Conservation (phyloP, 73 alveolate genomes). For the Paramecium pentaurelia region DNA sequence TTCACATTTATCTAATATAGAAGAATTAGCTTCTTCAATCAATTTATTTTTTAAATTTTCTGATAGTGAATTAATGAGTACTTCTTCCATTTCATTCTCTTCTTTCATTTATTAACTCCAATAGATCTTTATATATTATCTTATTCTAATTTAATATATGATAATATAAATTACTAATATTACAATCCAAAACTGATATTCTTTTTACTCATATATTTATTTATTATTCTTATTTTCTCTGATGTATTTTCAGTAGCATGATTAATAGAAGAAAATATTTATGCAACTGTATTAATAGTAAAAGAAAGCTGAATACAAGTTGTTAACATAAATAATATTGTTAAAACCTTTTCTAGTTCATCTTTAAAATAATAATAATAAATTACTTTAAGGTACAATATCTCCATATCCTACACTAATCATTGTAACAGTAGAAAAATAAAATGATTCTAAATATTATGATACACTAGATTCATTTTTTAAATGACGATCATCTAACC, state of each 20-base stretch:
- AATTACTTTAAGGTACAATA: constrained; percentile 26
- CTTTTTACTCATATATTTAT: constrained; percentile 14
- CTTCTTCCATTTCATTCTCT: constrained; percentile 7
- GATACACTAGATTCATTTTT: neutral
- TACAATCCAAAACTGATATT: neutral
- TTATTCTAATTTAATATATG: neutral
- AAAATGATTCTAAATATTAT: constrained; percentile 46
- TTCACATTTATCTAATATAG: constrained; percentile 1
- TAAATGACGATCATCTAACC: neutral
- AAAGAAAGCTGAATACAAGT: constrained; percentile 17
- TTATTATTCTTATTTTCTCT: constrained; percentile 33
- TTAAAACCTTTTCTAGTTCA: neutral
- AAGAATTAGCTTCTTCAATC: neutral
- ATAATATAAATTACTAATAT: neutral
- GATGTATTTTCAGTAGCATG: constrained; percentile 4
- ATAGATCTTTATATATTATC: constrained; percentile 29
- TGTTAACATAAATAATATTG: neutral
- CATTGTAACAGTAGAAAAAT: constrained; percentile 61
- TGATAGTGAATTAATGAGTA: neutral
- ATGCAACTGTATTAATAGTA: neutral
- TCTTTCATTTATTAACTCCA: constrained; percentile 34
- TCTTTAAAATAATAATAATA: too few relatives aligned
- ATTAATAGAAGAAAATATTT: constrained; percentile 5
- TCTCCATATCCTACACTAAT: constrained; percentile 62
- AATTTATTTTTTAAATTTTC: constrained; percentile 13